Conservation (phyloP, 2,329 filamentous ascomycete genomes). For the Monosporascus sp. region DNA sequence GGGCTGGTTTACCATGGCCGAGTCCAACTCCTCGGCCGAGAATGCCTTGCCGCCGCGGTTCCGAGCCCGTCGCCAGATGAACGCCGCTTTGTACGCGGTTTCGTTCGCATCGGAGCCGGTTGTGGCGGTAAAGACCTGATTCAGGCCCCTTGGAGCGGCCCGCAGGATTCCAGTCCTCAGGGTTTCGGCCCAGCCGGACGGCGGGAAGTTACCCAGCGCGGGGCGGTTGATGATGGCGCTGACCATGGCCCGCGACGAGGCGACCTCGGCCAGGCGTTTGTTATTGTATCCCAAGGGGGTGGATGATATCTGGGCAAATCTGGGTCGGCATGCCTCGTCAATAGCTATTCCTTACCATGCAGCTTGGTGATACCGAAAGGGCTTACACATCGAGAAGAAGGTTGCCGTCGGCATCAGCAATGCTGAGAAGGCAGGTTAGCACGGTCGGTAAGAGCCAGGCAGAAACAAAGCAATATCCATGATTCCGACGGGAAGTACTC, state of each 20-base stretch:
- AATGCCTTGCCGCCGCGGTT: constrained; percentile 77
- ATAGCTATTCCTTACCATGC: neutral
- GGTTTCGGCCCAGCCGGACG: constrained; percentile 75
- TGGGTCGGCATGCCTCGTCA: constrained; percentile 22
- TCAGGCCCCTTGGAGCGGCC: constrained; percentile 74
- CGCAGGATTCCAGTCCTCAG: constrained; percentile 75
- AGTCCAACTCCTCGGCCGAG: constrained; percentile 67
- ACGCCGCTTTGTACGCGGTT: constrained; percentile 90
- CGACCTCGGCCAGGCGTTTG: constrained; percentile 64
- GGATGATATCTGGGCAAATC: constrained; percentile 87
- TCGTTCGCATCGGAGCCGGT: constrained; percentile 91
- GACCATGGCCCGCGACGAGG: constrained; percentile 73
- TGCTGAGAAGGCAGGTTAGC: constrained; percentile 22
- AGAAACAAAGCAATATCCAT: neutral
- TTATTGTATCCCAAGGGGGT: constrained; percentile 95
- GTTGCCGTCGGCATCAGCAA: constrained; percentile 68
- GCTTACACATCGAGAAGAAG: constrained; percentile 64
- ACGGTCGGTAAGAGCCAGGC: neutral
- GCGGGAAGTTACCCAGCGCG: constrained; percentile 85
- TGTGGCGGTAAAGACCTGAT: constrained; percentile 89
- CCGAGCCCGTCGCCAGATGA: constrained; percentile 82
- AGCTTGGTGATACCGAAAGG: neutral
- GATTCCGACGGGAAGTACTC: neutral
- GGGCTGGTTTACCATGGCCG: constrained; percentile 72
- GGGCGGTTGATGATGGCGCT: constrained; percentile 81